Conservation (phyloP, 1,139 yeast genomes). For the Suhomyces taliae region DNA sequence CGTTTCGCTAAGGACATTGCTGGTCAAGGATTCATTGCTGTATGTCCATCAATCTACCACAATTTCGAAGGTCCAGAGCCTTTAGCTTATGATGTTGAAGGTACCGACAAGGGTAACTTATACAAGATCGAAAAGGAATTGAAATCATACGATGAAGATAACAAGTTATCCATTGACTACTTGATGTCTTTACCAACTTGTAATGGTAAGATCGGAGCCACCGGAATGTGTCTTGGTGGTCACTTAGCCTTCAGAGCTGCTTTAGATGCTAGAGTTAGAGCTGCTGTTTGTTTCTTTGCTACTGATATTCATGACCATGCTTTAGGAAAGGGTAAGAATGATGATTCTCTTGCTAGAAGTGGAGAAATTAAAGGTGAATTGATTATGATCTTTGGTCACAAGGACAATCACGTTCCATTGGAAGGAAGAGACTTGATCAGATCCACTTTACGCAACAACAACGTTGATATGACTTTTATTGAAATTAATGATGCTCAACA, state of each 20-base stretch:
- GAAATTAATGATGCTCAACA: conserved; percentile 82
- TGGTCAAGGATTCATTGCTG: conserved; percentile 75
- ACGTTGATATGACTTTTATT: conserved; percentile 65
- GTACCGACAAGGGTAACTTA: conserved; percentile 73
- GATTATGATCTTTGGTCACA: conserved; percentile 71
- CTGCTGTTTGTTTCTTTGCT: conserved; percentile 77
- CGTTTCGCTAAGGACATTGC: conserved; percentile 79
- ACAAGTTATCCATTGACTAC: conserved; percentile 61
- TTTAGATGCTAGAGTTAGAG: conserved; percentile 62
- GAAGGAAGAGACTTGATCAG: conserved; percentile 76
- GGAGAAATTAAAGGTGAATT: conserved; percentile 59
- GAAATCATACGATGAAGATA: conserved; percentile 76
- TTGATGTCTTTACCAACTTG: conserved; percentile 59
- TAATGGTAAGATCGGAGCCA: conserved; percentile 74
- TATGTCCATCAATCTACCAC: conserved; percentile 78
- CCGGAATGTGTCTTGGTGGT: conserved; percentile 89
- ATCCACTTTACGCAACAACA: conserved; percentile 55
- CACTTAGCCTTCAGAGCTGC: conserved; percentile 77
- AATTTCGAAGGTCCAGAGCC: conserved; percentile 66
- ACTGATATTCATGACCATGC: conserved; percentile 74
- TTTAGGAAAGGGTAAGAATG: conserved; percentile 62
- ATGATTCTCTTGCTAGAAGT: conserved; percentile 62
- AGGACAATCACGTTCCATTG: conserved; percentile 79
- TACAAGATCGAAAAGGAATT: conserved; percentile 69
- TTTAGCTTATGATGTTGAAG: conserved; percentile 67